Evolutionary conservation across 768 basidiomycete species (phyloP).

Genomic region (Leucosporidium scottii): DNA sequence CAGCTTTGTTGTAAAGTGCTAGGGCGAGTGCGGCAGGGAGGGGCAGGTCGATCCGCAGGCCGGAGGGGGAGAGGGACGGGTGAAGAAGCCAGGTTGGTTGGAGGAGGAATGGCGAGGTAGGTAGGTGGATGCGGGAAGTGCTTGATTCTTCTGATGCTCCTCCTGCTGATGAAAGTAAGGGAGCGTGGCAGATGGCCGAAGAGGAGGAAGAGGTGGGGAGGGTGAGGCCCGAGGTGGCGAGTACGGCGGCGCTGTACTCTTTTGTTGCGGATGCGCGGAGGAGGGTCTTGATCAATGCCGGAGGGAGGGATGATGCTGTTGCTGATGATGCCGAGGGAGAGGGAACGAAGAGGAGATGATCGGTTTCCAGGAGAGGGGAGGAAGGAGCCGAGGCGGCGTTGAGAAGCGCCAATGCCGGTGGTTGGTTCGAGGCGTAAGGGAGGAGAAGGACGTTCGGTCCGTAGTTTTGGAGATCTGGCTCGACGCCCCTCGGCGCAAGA

Average conservation of each 20-base stretch:
- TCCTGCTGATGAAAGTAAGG: not conserved
- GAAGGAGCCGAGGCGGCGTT: not conserved
- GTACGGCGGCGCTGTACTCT: slow-evolving; percentile 13
- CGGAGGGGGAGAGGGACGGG: slow-evolving; percentile 14
- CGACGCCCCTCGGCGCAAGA: slow-evolving; percentile 16
- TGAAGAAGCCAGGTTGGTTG: slow-evolving; percentile 21
- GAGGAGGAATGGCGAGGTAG: slow-evolving; percentile 24
- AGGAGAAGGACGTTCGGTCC: not conserved
- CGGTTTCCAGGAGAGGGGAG: not conserved
- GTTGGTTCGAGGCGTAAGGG: not conserved
- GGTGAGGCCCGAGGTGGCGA: slow-evolving; percentile 20
- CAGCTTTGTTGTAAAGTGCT: slow-evolving; percentile 22
- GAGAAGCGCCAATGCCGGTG: slow-evolving; percentile 6
- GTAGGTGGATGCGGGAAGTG: slow-evolving; percentile 5
- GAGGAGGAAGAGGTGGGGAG: not conserved
- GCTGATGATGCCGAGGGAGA: slow-evolving; percentile 14
- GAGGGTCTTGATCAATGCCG: slow-evolving; percentile 7
- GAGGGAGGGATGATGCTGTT: slow-evolving; percentile 5
- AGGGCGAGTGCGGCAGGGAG: slow-evolving; percentile 11
- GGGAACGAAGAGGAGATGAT: too few relatives aligned
- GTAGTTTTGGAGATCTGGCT: not conserved
- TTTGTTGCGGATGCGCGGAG: slow-evolving; percentile 24
- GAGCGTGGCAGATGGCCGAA: not conserved
- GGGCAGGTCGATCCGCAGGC: slow-evolving; percentile 6
- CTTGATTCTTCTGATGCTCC: not conserved